Conservation (phyloP, 192 early-diverging fungal species). For the Coemansia sp. region DNA sequence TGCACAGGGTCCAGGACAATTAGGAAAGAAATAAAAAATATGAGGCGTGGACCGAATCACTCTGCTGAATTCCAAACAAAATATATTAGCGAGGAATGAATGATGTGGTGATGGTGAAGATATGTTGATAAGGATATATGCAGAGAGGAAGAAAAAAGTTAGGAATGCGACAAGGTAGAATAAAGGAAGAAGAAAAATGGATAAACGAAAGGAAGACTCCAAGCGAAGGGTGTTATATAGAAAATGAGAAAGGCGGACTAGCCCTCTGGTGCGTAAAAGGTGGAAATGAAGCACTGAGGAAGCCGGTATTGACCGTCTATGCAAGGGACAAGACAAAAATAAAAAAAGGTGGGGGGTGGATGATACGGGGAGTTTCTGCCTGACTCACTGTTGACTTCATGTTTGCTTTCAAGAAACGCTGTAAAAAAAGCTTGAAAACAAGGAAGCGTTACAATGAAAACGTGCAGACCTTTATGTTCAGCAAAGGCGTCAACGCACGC, state of each 20-base stretch:
- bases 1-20: neutral
- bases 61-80: neutral
- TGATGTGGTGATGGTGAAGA: neutral
- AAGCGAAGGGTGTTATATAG: neutral
- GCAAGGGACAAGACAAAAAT: slow-evolving; percentile 8
- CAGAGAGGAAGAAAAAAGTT: neutral
- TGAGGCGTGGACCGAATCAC: slow-evolving; percentile 5
- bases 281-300: neutral
- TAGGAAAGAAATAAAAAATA: neutral
- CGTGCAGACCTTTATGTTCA: slow-evolving; percentile 4
- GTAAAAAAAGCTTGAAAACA: slow-evolving; percentile 1
- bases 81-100: neutral
- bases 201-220: neutral
- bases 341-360: neutral
- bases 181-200: neutral
- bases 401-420: neutral
- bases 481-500: slow-evolving; percentile 5
- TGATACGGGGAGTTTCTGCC: neutral
- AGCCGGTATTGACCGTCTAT: neutral
- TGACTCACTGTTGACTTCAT: neutral
- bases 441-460: slow-evolving; percentile 2
- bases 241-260: neutral
- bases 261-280: neutral
- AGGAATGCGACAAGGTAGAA: neutral
- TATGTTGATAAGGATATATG: neutral